These are phyloP conservation scores for Oryza coarctata DNA, from an alignment of 176 grass and related monocot genomes.

Conservation along the genomic window DNA sequence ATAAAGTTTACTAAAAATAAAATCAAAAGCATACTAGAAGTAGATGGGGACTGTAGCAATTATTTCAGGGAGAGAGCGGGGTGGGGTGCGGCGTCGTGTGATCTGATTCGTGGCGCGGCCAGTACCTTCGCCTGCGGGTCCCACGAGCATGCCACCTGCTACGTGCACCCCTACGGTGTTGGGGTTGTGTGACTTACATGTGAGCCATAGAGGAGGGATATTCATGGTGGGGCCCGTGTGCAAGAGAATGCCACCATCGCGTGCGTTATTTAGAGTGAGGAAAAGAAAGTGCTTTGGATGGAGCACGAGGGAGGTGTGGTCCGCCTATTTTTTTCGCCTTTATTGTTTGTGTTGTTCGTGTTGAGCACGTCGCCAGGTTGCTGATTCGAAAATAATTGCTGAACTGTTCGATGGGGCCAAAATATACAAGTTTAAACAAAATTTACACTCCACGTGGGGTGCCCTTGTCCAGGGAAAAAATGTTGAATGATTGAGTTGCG, in stretches of 20 bases:
- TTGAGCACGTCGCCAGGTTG: not conserved
- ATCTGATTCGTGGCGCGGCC: too few relatives aligned
- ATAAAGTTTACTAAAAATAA: too few relatives aligned
- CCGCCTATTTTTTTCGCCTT: not conserved
- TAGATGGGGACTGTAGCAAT: too few relatives aligned
- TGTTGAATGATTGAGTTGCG: not conserved
- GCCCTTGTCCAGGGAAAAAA: not conserved
- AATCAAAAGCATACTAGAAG: too few relatives aligned
- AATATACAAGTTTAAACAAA: not conserved
- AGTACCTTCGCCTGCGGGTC: too few relatives aligned
- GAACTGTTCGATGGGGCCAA: not conserved
- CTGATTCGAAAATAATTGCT: not conserved
- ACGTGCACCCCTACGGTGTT: not conserved
- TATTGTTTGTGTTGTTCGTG: not conserved
- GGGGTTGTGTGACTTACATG: not conserved
- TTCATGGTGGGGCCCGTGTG: not conserved
- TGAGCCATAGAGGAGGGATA: not conserved
- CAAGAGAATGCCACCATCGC: not conserved
- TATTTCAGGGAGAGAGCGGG: not conserved
- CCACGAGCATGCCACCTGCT: not conserved
- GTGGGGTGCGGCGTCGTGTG: not conserved
- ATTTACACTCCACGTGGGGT: not conserved
- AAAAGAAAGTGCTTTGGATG: not conserved
- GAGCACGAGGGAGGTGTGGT: conserved; percentile 38
- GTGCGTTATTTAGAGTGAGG: not conserved